These are phyloP conservation scores for Anisodus acutangulus DNA, from an alignment of 257 asterid species.

Conservation along the genomic window DNA sequence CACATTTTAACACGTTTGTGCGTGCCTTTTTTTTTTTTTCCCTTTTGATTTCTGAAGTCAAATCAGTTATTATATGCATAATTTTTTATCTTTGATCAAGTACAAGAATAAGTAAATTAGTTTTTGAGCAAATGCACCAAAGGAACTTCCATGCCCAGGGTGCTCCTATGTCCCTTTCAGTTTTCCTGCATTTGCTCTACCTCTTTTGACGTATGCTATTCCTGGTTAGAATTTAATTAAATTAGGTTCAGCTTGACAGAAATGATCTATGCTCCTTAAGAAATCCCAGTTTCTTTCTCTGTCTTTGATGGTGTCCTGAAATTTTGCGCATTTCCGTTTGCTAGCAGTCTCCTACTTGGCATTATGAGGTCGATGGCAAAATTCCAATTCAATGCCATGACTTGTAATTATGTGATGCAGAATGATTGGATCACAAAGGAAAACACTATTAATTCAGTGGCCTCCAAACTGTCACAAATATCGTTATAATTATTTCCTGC, in stretches of 20 bases:
- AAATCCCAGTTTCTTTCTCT: not conserved
- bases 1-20: not conserved
- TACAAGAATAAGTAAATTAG: not conserved
- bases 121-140: not conserved
- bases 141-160: not conserved
- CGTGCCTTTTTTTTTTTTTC: not conserved
- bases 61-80: not conserved
- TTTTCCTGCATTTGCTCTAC: not conserved
- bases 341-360: not conserved
- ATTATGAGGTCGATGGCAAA: not conserved
- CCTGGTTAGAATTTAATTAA: not conserved
- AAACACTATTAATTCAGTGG: not conserved
- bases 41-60: not conserved
- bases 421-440: constrained; percentile 16
- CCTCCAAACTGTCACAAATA: not conserved
- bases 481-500: not conserved
- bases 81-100: not conserved
- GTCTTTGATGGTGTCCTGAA: constrained; percentile 12
- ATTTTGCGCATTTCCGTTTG: not conserved
- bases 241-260: constrained; percentile 19
- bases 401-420: not conserved
- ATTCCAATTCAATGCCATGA: not conserved
- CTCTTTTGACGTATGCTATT: not conserved
- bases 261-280: not conserved
- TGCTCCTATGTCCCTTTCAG: not conserved